These are phyloP conservation scores for Rhodotorula mucilaginosa DNA, from an alignment of 1,284 basidiomycete species.

Conservation along the genomic window DNA sequence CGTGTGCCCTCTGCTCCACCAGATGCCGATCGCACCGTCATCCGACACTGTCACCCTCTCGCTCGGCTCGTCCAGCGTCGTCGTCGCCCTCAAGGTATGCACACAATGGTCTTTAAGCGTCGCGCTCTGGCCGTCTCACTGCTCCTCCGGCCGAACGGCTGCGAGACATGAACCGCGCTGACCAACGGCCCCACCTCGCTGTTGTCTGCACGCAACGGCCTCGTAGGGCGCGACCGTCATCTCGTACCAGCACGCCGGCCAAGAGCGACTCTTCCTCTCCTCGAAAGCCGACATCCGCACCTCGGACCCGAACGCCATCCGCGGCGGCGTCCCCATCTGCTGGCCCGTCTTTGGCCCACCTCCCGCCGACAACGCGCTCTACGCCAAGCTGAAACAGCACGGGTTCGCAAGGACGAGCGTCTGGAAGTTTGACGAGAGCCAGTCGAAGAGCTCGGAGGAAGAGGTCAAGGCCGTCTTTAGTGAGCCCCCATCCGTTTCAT, in stretches of 20 bases:
- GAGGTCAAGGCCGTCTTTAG: slow-evolving; percentile 42
- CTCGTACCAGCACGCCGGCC: slow-evolving; percentile 35
- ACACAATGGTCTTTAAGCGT: not conserved
- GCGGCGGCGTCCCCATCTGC: slow-evolving; percentile 45
- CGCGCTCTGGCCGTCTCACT: not conserved
- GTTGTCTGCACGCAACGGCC: not conserved
- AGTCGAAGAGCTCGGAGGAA: slow-evolving; percentile 10
- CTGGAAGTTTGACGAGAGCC: slow-evolving; percentile 29
- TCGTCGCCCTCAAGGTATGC: slow-evolving; percentile 28
- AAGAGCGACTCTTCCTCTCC: slow-evolving; percentile 44
- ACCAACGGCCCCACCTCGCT: slow-evolving; percentile 3
- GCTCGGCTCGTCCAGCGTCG: slow-evolving; percentile 13
- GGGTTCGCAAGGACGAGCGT: slow-evolving; percentile 43
- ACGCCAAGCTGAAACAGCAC: slow-evolving; percentile 44
- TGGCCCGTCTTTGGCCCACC: slow-evolving; percentile 46
- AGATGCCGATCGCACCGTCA: slow-evolving; percentile 5
- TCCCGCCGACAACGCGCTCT: slow-evolving; percentile 33
- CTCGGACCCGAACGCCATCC: slow-evolving; percentile 40
- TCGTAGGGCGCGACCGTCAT: slow-evolving; percentile 40
- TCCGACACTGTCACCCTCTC: slow-evolving; percentile 11
- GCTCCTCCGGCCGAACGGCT: too few relatives aligned
- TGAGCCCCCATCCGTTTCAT: slow-evolving; percentile 5
- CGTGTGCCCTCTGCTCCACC: not conserved
- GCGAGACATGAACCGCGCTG: not conserved
- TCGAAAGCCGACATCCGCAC: slow-evolving; percentile 25